Percentiles rank a stretch among this genome's conserved stretches.
These are phyloP conservation scores for Fistulinella cinereoalba DNA, from an alignment of 1,284 basidiomycete species.

Conservation along the genomic window DNA sequence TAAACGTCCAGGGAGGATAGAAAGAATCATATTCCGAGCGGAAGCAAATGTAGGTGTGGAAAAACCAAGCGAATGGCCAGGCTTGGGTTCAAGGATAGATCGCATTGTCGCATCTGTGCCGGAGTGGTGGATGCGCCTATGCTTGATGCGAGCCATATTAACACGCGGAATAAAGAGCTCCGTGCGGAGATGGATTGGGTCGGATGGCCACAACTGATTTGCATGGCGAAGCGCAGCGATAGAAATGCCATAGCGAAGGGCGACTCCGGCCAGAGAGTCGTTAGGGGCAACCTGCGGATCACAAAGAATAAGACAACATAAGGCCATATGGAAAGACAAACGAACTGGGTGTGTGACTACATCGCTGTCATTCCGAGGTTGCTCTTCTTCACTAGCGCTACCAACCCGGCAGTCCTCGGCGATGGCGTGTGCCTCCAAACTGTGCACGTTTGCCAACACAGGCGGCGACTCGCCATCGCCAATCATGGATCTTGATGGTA, in stretches of 20 bases:
- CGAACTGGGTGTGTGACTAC: conserved; percentile 20
- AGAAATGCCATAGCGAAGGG: conserved; percentile 83
- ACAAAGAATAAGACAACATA: background rate
- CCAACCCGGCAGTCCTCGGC: background rate
- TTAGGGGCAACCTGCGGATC: conserved; percentile 57
- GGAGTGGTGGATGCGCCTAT: background rate
- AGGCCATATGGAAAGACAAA: conserved; percentile 2
- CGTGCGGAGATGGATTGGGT: conserved; percentile 83
- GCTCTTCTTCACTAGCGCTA: background rate
- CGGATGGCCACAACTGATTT: conserved; percentile 90
- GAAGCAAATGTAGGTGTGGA: conserved; percentile 20
- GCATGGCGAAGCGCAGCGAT: conserved; percentile 78
- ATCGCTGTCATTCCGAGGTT: background rate
- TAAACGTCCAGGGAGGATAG: conserved; percentile 29
- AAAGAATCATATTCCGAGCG: conserved; percentile 27
- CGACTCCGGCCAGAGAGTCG: conserved; percentile 82
- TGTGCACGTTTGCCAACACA: conserved; percentile 2
- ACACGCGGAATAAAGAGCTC: conserved; percentile 71
- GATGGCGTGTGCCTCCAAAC: background rate
- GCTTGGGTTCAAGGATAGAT: background rate
- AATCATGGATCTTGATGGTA: background rate
- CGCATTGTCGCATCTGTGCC: background rate
- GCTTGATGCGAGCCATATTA: conserved; percentile 3
- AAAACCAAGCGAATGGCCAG: conserved; percentile 7
- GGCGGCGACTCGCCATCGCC: conserved; percentile 3